phyloP scores from a whole-genome alignment of 306 rosid species.

The Glycine soja region DNA sequence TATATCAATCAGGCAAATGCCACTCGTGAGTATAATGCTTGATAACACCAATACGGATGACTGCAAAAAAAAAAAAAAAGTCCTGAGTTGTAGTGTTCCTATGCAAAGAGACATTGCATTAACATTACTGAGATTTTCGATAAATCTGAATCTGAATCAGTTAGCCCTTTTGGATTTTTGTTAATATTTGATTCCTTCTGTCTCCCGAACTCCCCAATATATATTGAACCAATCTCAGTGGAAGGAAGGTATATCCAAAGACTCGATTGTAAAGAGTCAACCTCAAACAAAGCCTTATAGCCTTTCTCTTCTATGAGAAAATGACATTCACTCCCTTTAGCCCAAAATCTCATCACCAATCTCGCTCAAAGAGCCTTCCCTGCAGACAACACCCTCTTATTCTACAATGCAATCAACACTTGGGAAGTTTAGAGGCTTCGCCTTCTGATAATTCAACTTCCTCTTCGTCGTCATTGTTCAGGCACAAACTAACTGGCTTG shows the following conservation, averaged over 20 bases:
- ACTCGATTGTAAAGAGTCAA: neutral
- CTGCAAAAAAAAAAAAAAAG: slow-evolving; percentile 14
- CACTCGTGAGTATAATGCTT: slow-evolving; percentile 40
- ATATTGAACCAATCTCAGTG: slow-evolving; percentile 44
- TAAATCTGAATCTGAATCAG: slow-evolving; percentile 57
- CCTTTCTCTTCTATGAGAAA: slow-evolving; percentile 37
- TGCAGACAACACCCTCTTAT: slow-evolving; percentile 55
- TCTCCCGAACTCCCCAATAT: slow-evolving; percentile 44
- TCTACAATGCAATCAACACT: slow-evolving; percentile 60
- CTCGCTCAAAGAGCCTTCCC: slow-evolving; percentile 58
- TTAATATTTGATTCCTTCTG: slow-evolving; percentile 51
- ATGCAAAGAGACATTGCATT: slow-evolving; percentile 46
- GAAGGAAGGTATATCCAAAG: slow-evolving; percentile 40
- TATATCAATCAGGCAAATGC: slow-evolving; percentile 3
- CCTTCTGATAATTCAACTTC: slow-evolving; percentile 40
- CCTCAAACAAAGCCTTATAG: neutral
- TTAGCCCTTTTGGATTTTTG: slow-evolving; percentile 48
- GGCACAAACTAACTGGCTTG: slow-evolving; percentile 37
- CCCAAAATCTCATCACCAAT: slow-evolving; percentile 48
- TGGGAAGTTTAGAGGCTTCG: slow-evolving; percentile 51
- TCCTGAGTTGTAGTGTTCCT: slow-evolving; percentile 51
- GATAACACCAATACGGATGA: slow-evolving; percentile 35
- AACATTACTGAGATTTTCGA: slow-evolving; percentile 40
- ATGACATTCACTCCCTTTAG: slow-evolving; percentile 50
- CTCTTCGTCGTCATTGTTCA: slow-evolving; percentile 47